Percentiles rank a stretch among this genome's conserved stretches.
These are phyloP conservation scores for Leccinum pallidistipes DNA, from an alignment of 1,284 basidiomycete species.

Conservation along the genomic window DNA sequence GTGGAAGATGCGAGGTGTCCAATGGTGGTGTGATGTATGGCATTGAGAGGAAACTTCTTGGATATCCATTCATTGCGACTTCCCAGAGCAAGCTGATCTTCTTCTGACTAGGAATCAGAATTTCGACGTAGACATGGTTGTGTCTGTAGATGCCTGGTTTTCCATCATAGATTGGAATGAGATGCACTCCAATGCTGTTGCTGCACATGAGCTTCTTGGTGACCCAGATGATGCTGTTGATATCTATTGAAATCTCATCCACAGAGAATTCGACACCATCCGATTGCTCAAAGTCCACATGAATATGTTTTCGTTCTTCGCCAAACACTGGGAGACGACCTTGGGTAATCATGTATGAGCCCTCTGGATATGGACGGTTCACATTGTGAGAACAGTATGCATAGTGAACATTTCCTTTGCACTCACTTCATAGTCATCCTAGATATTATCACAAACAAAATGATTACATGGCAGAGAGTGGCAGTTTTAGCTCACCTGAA, in stretches of 20 bases:
- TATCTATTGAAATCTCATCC: slow-evolving; percentile 7
- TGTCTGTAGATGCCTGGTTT: not conserved
- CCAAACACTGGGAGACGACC: no score
- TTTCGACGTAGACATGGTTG: not conserved
- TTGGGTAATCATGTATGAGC: no score
- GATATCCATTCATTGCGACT: not conserved
- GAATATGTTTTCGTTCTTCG: not conserved
- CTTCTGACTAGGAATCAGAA: not conserved
- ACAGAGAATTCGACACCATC: not conserved
- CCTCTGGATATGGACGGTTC: no score
- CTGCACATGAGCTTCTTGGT: not conserved
- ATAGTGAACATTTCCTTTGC: no score
- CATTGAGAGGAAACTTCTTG: not conserved
- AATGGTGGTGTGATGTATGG: not conserved
- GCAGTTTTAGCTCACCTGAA: no score
- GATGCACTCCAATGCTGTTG: slow-evolving; percentile 1
- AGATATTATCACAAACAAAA: no score
- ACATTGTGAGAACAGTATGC: no score
- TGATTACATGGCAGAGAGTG: no score
- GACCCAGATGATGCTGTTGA: slow-evolving; percentile 20
- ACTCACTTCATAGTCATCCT: no score
- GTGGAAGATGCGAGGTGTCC: not conserved
- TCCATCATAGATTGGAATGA: slow-evolving; percentile 2
- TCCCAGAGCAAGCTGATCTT: not conserved
- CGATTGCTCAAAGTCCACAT: slow-evolving; percentile 4